Conservation (phyloP, 148 eudicot species). For the Simmondsia chinensis region DNA sequence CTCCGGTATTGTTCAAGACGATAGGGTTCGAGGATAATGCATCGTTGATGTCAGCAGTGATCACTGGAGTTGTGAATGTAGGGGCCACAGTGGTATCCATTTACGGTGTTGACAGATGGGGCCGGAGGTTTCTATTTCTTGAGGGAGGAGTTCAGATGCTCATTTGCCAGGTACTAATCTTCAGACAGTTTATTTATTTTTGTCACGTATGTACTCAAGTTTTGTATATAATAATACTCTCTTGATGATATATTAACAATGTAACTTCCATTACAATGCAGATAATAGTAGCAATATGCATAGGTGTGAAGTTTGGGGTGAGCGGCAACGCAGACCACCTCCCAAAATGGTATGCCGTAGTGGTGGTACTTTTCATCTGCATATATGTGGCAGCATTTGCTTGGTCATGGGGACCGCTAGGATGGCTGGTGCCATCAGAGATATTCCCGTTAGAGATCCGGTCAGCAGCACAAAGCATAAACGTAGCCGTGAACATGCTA, state of each 20-base stretch:
- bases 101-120: constrained; percentile 20
- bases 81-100: constrained; percentile 17
- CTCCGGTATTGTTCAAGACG: constrained; percentile 30
- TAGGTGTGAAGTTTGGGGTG: constrained; percentile 20
- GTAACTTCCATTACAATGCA: background rate
- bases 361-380: constrained; percentile 25
- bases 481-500: constrained; percentile 24
- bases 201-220: background rate
- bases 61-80: constrained; percentile 23
- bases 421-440: constrained; percentile 40
- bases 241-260: background rate
- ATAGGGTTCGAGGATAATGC: constrained; percentile 23
- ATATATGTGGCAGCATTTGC: constrained; percentile 35
- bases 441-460: constrained; percentile 38
- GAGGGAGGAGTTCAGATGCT: constrained; percentile 33
- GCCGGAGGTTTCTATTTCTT: constrained; percentile 17
- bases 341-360: constrained; percentile 17
- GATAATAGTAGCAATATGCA: constrained; percentile 17
- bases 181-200: constrained; percentile 12
- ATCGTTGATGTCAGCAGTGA: constrained; percentile 25
- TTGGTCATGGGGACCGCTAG: constrained; percentile 46
- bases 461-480: constrained; percentile 29
- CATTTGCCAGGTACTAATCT: too few species aligned
- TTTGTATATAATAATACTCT: background rate
- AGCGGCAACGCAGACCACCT: constrained; percentile 14